These are phyloP conservation scores for Porphyrellus cyaneotinctus DNA, from an alignment of 768 basidiomycete genomes.

Conservation along the genomic window DNA sequence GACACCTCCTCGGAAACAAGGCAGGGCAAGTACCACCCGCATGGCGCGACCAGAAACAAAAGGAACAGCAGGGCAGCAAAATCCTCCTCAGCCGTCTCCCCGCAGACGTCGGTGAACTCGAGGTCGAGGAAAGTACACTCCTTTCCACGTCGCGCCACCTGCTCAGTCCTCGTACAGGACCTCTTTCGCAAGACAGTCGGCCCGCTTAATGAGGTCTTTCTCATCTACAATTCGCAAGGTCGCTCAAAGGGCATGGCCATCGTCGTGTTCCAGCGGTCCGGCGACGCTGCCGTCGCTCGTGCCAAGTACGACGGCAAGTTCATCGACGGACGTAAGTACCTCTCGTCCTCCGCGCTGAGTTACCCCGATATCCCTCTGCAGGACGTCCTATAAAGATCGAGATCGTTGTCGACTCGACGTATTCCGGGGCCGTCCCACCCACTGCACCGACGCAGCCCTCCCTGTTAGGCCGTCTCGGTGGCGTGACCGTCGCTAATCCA, in stretches of 20 bases:
- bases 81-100: slow-evolving; percentile 66
- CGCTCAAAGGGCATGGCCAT: slow-evolving; percentile 79
- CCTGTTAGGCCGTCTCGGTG: slow-evolving; percentile 37
- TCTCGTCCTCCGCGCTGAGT: not conserved
- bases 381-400: slow-evolving; percentile 67
- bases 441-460: slow-evolving; percentile 33
- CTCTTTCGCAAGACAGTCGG: slow-evolving; percentile 76
- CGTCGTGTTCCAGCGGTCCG: slow-evolving; percentile 58
- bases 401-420: slow-evolving; percentile 48
- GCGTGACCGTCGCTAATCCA: slow-evolving; percentile 1
- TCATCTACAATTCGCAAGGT: slow-evolving; percentile 73
- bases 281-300: slow-evolving; percentile 60
- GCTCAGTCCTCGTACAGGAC: slow-evolving; percentile 43
- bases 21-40: slow-evolving; percentile 57
- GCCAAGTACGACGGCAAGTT: slow-evolving; percentile 73
- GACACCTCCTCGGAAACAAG: slow-evolving; percentile 53
- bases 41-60: slow-evolving; percentile 48
- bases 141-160: not conserved
- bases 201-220: slow-evolving; percentile 62
- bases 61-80: slow-evolving; percentile 48
- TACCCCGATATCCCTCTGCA: slow-evolving; percentile 21
- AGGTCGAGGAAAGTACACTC: slow-evolving; percentile 53
- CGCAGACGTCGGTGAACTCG: slow-evolving; percentile 61
- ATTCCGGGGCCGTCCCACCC: slow-evolving; percentile 15
- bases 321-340: slow-evolving; percentile 54